Evolutionary conservation across 495 filamentous ascomycete genomes (phyloP), one percentile per base, ranked within the genome.

Genomic region (Neurospora tetraspora): DNA sequence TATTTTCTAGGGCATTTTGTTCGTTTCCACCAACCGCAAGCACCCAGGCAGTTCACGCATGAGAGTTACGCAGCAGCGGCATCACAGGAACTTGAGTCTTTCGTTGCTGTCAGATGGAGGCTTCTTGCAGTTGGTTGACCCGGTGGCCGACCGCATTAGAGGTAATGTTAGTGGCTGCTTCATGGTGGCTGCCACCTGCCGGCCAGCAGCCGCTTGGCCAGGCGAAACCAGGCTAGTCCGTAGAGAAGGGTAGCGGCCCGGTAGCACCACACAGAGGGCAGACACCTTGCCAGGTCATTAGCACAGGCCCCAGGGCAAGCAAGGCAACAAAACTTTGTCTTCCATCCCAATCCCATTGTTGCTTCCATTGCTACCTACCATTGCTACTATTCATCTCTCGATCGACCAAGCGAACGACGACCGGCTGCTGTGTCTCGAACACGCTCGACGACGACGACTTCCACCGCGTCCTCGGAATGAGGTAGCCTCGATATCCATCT

Each of bases 401-500:
- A 31, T 61, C 23, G 14, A 61, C 5, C 53, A 61, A 61, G 53
- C 53, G 53, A 61, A 61, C 53, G 53, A 61, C 53, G 53, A 31
- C 14, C 53, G 53, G 53, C 53, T 65, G 23, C 37, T 23, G 68
- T 71, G 76, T 72, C 71, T 42, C 39, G 69, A 69, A 72, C 71
- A 65, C 53, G 71, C 69, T 72, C 73, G 74, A 76, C 47, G 16
- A 16, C 42, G 38, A 31, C 70, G 38, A 43, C 71, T 31, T 74
- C 53, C 74, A 68, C 68, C 77, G 76, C 73, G 65, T 75, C 70
- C 59, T 59, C 83, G 85, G 82, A 84, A 86, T 86, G 85, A 80
- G 84, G 85, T 86, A 86, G 82, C 80, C 80, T 76, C 73, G 74
- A 80, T 78, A 80, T 76, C 80, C 80, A 74, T 78, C 84, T 86